phyloP scores from a whole-genome alignment of 2,329 filamentous ascomycete species.

The Ophiostoma quercus region DNA sequence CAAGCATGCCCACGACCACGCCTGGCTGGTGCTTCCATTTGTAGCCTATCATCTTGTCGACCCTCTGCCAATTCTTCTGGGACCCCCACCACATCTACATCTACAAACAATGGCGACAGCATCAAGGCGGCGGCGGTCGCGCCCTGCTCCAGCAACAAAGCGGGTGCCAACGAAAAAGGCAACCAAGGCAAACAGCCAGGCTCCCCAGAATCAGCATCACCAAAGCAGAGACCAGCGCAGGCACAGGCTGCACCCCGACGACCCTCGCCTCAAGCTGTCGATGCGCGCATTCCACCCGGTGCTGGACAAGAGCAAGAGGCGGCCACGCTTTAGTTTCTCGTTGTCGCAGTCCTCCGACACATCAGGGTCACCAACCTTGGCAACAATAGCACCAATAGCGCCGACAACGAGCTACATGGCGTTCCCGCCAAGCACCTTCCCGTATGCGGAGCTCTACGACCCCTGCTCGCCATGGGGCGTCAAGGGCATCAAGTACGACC shows the following conservation, averaged over 20 bases:
- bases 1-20: slow-evolving; percentile 2
- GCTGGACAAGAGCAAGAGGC: slow-evolving; percentile 15
- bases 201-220: neutral
- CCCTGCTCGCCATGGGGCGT: slow-evolving; percentile 26
- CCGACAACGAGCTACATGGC: neutral
- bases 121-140: neutral
- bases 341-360: neutral
- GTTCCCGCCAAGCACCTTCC: neutral
- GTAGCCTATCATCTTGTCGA: neutral
- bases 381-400: neutral
- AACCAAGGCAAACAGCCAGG: neutral
- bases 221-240: neutral
- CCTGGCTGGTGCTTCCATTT: slow-evolving; percentile 6
- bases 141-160: neutral
- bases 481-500: slow-evolving; percentile 24
- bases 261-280: slow-evolving; percentile 18
- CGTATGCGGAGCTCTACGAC: slow-evolving; percentile 15
- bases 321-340: slow-evolving; percentile 4
- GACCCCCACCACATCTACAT: neutral
- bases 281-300: slow-evolving; percentile 19
- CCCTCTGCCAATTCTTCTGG: neutral
- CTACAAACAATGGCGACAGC: neutral
- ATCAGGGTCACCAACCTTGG: neutral
- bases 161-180: neutral
- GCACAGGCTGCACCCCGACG: neutral